Conservation (phyloP, 1,139 yeast species). For the Diutina catenulata region DNA sequence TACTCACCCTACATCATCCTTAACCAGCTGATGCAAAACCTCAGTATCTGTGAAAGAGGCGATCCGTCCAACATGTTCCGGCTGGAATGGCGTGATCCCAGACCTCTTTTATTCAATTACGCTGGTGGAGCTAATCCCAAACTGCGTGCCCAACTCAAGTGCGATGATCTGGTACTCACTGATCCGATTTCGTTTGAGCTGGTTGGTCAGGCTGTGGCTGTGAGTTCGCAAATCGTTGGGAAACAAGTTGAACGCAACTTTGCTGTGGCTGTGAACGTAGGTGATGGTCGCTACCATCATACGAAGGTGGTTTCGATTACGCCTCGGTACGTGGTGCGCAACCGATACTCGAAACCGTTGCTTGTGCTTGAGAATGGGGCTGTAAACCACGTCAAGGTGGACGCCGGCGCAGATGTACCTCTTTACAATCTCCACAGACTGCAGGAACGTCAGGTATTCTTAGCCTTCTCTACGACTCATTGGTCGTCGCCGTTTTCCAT, state of each 20-base stretch:
- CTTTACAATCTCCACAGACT: slow-evolving; percentile 47
- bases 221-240: slow-evolving; percentile 44
- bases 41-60: background rate
- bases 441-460: slow-evolving; percentile 40
- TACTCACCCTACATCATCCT: slow-evolving; percentile 77
- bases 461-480: slow-evolving; percentile 47
- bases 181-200: slow-evolving; percentile 77
- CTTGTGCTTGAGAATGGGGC: slow-evolving; percentile 64
- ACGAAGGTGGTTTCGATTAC: slow-evolving; percentile 71
- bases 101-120: slow-evolving; percentile 1
- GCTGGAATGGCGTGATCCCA: slow-evolving; percentile 2
- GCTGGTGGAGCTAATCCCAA: background rate
- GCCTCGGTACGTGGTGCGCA: slow-evolving; percentile 72
- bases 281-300: slow-evolving; percentile 73
- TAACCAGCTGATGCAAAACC: slow-evolving; percentile 24
- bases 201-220: slow-evolving; percentile 70
- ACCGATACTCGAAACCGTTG: slow-evolving; percentile 44
- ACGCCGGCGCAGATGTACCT: slow-evolving; percentile 44
- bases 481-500: slow-evolving; percentile 89
- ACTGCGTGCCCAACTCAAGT: background rate
- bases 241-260: slow-evolving; percentile 60
- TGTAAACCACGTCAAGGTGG: slow-evolving; percentile 30
- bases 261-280: slow-evolving; percentile 70
- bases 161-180: slow-evolving; percentile 58
- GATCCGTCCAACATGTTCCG: background rate